Base-by-base conservation (phyloP, 1,139 yeast genomes). In the Zhuliangozyma blackwelliae region DNA sequence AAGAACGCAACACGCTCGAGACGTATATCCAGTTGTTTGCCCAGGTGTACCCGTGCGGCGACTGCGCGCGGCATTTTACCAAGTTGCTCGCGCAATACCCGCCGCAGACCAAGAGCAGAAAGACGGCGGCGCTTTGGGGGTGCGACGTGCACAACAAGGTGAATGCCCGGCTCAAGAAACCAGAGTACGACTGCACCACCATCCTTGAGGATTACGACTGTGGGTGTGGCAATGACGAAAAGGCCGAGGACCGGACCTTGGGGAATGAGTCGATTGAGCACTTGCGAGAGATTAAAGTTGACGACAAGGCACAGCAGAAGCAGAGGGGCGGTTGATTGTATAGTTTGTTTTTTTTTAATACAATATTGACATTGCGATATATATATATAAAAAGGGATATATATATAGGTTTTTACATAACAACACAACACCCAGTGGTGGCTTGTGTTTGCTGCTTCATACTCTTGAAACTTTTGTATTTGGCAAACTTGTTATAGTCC, bases 61-160 rank as follows among this genome's bases (percentile, higher is more conserved):
- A 90, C 56, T 90, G 97, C 65, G 97, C 98, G 0, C 72, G 88
- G 47, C 98, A 92, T 59, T 92, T 92, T 59, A 84, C 77, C 45
- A 61, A 73, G 49, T 65, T 90, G 48, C 63, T 92, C 41, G 54
- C 65, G 37, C 71, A 82, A 49, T 79, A 69, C 51, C 98, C 98
- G 1, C 97, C 96, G 3, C 98, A 94, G 54, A 74, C 85, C 3
- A 70, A 78, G 7, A 74, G 83, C 16, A 72, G 96, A 40, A 80
- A 82, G 45, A 76, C 79, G 2, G 97, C 98, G 0, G 89, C 96
- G 0, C 65, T 86, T 46, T 92, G 98, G 98, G 98, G 98, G 2
- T 92, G 98, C 58, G 82, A 82, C 52, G 72, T 92, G n/a, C 99
- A 92, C 62, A 92, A 94, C 47, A 63, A 67, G 49, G 97, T 90